Evolutionary conservation across 495 filamentous ascomycete genomes (phyloP), one percentile per base, ranked within the genome.

Genomic region (Aspergillus nidulans): DNA sequence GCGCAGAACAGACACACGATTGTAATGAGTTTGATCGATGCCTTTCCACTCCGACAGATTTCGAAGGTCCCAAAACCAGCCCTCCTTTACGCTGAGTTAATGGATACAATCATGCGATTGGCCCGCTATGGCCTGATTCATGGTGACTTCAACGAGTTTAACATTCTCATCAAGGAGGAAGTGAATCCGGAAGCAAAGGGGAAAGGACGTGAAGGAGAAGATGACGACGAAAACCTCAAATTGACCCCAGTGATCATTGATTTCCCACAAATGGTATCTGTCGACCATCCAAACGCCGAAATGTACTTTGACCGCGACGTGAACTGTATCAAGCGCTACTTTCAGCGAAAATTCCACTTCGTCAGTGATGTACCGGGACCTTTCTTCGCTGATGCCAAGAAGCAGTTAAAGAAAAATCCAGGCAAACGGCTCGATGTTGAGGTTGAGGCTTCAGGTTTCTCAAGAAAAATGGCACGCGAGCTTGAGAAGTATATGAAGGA

Each of bases 81-180:
- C 8, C 66, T 63, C 24, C 77, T 99, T 18, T 97, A 97, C 73
- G 85, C 87, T 32, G 87, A 96, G 49, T 75, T 99, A 49, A 95
- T 99, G 68, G 81, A 85, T 49, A 82, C 96, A 56, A 90, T 97
- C 55, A 67, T 99, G 40, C 77, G 83, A 46, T 79, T 99, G 21
- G 94, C 94, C n/a, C 78, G 81, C 25, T 85, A 87, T 62, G 95
- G 94, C 7, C 73, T 99, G 52, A 97, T 99, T 50, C 94, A 99
- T 68, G 95, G 94, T 59, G 94, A 99, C 68, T 97, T 96, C 75
- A 99, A 99, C 74, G 95, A 97, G 73, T 99, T 99, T 77, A 99
- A 99, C 65, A 90, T 99, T 54, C 77, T 99, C 18, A 85, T 97
- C 69, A 85, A 91, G 59, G 91, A 95, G 62, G 78, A 82, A 28